Conservation (phyloP, 1,139 yeast species). For the Sugiyamaella xylanicola region DNA sequence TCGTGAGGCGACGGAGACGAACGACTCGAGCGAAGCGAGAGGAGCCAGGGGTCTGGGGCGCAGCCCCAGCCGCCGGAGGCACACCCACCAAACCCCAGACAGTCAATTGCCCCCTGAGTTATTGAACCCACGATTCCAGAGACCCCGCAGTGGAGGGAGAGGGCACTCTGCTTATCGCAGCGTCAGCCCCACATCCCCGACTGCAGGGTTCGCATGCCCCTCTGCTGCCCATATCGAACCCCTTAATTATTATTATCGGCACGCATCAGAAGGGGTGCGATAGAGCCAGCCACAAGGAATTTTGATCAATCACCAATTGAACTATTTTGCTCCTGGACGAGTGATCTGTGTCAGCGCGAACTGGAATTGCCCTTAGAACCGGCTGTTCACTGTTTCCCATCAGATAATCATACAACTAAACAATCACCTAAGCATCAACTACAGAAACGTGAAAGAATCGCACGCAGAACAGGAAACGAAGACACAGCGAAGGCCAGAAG, state of each 20-base stretch:
- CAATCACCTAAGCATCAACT: no score
- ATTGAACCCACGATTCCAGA: no score
- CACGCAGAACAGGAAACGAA: not conserved
- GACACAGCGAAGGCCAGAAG: not conserved
- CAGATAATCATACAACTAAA: no score
- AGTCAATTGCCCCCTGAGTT: no score
- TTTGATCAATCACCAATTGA: no score
- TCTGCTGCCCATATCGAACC: not conserved
- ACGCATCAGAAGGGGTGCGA: not conserved
- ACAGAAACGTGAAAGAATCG: not conserved
- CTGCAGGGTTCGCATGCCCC: not conserved
- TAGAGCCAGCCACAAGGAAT: not conserved
- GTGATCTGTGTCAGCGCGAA: no score
- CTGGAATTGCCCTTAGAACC: no score
- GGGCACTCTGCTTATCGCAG: not conserved
- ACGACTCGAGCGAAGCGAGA: not conserved
- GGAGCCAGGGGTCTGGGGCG: constrained; percentile 1
- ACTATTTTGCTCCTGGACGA: no score
- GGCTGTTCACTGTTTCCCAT: no score
- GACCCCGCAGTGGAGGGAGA: no score
- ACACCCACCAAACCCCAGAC: not conserved
- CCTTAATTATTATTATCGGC: not conserved
- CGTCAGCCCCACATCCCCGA: not conserved
- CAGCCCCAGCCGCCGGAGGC: constrained; percentile 1
- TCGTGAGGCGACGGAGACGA: no score